A percentile compares a stretch with the other conserved stretches of the same genome.
These are phyloP conservation scores for Guillardia theta DNA, from an alignment of 78 protist species.

Conservation along the genomic window DNA sequence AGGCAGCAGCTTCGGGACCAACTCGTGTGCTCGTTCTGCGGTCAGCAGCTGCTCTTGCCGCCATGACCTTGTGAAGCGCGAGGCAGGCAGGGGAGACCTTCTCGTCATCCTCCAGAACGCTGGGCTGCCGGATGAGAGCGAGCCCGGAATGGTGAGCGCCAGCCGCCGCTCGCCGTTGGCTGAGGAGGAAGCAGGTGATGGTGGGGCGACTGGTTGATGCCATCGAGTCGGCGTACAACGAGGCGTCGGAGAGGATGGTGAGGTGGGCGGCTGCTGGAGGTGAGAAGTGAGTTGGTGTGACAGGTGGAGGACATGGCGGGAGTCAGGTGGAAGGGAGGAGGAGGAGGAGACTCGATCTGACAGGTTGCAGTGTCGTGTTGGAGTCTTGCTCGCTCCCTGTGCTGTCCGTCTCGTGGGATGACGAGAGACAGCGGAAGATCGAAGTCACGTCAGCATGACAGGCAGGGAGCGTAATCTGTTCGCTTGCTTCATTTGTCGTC, in stretches of 20 bases:
- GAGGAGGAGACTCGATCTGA: neutral
- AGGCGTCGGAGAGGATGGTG: neutral
- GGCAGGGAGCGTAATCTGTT: neutral
- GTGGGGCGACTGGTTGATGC: neutral
- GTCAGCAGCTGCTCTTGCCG: too few relatives aligned
- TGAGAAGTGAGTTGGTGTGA: neutral
- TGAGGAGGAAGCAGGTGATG: neutral
- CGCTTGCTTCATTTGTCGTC: too few relatives aligned
- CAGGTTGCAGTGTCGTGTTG: neutral
- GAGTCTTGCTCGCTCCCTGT: neutral
- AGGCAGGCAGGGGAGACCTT: slow-evolving; percentile 8
- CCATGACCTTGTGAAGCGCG: too few relatives aligned
- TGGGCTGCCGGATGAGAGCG: neutral
- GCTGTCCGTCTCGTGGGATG: neutral
- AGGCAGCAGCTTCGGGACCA: too few relatives aligned
- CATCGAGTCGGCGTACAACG: neutral
- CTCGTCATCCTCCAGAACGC: slow-evolving; percentile 6
- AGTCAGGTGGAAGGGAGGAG: neutral
- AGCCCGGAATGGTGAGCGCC: neutral
- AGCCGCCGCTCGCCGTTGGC: neutral
- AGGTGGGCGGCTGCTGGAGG: too few relatives aligned
- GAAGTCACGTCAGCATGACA: neutral
- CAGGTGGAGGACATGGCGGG: neutral
- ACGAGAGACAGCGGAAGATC: neutral
- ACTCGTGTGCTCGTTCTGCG: too few relatives aligned